phyloP scores from a whole-genome alignment of 129 eudicot genomes.

The Flaveria bidentis region DNA sequence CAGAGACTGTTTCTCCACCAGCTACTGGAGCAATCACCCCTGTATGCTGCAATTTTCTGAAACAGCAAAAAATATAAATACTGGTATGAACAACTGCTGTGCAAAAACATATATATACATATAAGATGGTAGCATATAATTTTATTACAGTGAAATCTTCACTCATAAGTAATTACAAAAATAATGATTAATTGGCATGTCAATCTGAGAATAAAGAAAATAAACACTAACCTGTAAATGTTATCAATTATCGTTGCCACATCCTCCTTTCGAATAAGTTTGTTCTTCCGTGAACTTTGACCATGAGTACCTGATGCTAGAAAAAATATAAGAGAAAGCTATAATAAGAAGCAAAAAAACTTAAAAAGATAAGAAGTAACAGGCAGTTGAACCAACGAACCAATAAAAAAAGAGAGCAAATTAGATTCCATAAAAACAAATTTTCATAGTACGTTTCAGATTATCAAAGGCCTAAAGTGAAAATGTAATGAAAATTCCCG shows the following conservation, averaged over 20 bases:
- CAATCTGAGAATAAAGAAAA: neutral
- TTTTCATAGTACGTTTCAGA: neutral
- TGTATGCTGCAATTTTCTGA: slow-evolving; percentile 36
- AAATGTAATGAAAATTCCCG: neutral
- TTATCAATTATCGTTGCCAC: slow-evolving; percentile 44
- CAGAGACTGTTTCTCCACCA: slow-evolving; percentile 33
- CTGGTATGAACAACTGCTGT: slow-evolving; percentile 10
- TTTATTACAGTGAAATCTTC: slow-evolving; percentile 2
- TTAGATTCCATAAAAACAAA: neutral
- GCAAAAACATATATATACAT: slow-evolving; percentile 13
- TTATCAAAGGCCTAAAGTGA: neutral
- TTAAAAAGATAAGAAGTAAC: slow-evolving; percentile 3
- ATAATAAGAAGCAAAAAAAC: slow-evolving; percentile 4
- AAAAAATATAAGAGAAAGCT: slow-evolving; percentile 10
- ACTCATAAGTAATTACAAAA: neutral
- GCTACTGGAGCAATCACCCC: slow-evolving; percentile 34
- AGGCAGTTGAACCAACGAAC: slow-evolving; percentile 15
- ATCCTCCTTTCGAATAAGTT: slow-evolving; percentile 35
- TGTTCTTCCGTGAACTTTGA: slow-evolving; percentile 36
- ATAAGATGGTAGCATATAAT: neutral
- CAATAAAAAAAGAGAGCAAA: neutral
- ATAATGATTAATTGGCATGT: slow-evolving; percentile 7
- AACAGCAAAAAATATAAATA: slow-evolving; percentile 14
- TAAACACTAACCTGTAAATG: slow-evolving; percentile 32
- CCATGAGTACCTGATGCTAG: slow-evolving; percentile 35